phyloP scores from a whole-genome alignment of 768 basidiomycete genomes.

The Boletus pseudo-olivaceus region DNA sequence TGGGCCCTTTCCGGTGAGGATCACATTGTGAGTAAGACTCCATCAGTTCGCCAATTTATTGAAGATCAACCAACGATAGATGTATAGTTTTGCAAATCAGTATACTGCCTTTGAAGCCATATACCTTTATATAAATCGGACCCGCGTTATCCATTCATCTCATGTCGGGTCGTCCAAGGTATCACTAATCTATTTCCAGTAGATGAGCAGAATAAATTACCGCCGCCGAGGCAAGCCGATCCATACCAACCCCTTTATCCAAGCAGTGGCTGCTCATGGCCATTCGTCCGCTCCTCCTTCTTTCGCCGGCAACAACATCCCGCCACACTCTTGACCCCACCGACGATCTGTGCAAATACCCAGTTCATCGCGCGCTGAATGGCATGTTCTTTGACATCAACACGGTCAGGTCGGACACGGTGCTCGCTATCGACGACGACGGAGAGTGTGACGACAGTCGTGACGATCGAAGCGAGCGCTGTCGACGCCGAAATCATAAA shows the following conservation, averaged over 20 bases:
- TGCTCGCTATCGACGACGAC: slow-evolving; percentile 68
- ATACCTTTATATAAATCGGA: neutral
- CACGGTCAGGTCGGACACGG: slow-evolving; percentile 60
- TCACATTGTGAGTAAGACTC: neutral
- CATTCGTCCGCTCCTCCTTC: neutral
- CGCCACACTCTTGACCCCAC: neutral
- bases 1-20: neutral
- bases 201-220: slow-evolving; percentile 9
- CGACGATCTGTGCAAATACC: slow-evolving; percentile 21
- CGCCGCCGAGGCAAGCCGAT: neutral
- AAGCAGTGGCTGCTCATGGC: slow-evolving; percentile 7
- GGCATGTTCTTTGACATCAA: slow-evolving; percentile 37
- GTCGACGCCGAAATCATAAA: slow-evolving; percentile 86
- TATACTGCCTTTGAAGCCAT: neutral
- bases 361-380: slow-evolving; percentile 36
- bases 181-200: neutral
- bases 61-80: neutral
- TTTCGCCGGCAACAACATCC: slow-evolving; percentile 12
- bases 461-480: slow-evolving; percentile 63
- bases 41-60: neutral
- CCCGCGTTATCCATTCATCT: neutral
- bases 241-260: slow-evolving; percentile 3
- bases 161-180: neutral
- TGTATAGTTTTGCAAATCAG: neutral
- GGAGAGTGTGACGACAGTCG: slow-evolving; percentile 55